Conservation (phyloP, 805 yeast species). For the Kurtzmaniella fragi region DNA sequence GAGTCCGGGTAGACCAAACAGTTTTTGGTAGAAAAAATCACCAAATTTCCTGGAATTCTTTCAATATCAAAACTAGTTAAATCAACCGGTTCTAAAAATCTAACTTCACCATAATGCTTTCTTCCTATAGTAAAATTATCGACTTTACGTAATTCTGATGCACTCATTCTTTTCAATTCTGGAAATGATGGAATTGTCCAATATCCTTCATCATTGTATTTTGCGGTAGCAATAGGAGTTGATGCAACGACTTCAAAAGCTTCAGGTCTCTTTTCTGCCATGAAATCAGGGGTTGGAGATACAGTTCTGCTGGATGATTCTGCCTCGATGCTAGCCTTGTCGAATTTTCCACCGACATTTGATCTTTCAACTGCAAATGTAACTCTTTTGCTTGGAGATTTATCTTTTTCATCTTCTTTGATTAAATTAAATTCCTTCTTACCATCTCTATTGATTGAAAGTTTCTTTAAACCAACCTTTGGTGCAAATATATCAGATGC, state of each 20-base stretch:
- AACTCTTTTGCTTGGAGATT: constrained; percentile 1
- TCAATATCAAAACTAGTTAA: constrained; percentile 59
- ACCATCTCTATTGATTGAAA: constrained; percentile 44
- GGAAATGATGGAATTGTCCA: constrained; percentile 79
- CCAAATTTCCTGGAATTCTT: constrained; percentile 60
- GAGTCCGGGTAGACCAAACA: constrained; percentile 73
- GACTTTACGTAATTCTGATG: constrained; percentile 62
- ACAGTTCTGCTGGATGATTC: too few relatives aligned
- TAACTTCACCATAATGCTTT: constrained; percentile 68
- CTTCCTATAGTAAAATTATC: constrained; percentile 72
- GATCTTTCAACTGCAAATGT: constrained; percentile 1
- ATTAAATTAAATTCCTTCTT: neutral
- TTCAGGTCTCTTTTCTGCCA: too few relatives aligned
- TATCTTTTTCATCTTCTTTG: neutral
- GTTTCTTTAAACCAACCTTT: constrained; percentile 46
- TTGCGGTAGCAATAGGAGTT: constrained; percentile 11
- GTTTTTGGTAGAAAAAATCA: constrained; percentile 54
- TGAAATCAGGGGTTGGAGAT: too few relatives aligned
- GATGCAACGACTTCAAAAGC: neutral
- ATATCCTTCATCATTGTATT: constrained; percentile 68
- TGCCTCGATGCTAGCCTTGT: too few relatives aligned
- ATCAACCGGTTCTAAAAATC: constrained; percentile 79
- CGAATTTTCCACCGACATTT: neutral
- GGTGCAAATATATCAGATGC: constrained; percentile 71
- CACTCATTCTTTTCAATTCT: constrained; percentile 53